Conservation (phyloP, 2,329 filamentous ascomycete genomes). For the Aspergillus sp. region DNA sequence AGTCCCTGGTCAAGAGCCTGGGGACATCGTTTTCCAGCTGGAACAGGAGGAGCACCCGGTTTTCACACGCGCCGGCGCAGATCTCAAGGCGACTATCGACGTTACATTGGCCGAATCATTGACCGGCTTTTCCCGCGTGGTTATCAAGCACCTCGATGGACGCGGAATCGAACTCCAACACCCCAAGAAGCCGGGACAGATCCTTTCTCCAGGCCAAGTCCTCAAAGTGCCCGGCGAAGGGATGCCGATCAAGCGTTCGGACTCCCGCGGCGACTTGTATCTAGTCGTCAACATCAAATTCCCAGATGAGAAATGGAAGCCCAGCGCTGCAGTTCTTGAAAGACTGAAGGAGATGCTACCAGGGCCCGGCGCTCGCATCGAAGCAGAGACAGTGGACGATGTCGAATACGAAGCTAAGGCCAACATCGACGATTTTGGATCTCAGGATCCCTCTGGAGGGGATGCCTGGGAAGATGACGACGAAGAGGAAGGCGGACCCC, state of each 20-base stretch:
- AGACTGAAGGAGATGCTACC: constrained; percentile 76
- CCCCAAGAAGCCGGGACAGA: constrained; percentile 72
- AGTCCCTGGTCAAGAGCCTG: constrained; percentile 80
- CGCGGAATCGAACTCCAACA: constrained; percentile 81
- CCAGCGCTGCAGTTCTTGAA: constrained; percentile 68
- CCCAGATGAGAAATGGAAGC: constrained; percentile 81
- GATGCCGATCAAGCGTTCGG: constrained; percentile 88
- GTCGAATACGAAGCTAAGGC: constrained; percentile 82
- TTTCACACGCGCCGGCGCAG: constrained; percentile 80
- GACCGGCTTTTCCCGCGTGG: constrained; percentile 84
- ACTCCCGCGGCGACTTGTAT: constrained; percentile 82
- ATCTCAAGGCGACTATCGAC: constrained; percentile 78
- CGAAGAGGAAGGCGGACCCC: constrained; percentile 45
- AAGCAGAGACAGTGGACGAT: constrained; percentile 77
- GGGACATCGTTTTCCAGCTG: constrained; percentile 89
- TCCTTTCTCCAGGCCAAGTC: constrained; percentile 79
- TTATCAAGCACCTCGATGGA: constrained; percentile 89
- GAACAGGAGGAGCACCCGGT: constrained; percentile 76
- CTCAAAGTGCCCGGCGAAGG: constrained; percentile 86
- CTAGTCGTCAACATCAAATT: constrained; percentile 83
- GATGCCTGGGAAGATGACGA: constrained; percentile 52
- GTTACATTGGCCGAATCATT: constrained; percentile 82
- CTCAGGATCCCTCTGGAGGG: constrained; percentile 42
- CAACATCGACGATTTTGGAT: constrained; percentile 70
- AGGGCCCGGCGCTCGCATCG: constrained; percentile 58